A percentile compares a stretch with the other conserved stretches of the same genome.
Evolutionary conservation across 306 rosid genomes (phyloP).

Genomic region (Trifolium repens): DNA sequence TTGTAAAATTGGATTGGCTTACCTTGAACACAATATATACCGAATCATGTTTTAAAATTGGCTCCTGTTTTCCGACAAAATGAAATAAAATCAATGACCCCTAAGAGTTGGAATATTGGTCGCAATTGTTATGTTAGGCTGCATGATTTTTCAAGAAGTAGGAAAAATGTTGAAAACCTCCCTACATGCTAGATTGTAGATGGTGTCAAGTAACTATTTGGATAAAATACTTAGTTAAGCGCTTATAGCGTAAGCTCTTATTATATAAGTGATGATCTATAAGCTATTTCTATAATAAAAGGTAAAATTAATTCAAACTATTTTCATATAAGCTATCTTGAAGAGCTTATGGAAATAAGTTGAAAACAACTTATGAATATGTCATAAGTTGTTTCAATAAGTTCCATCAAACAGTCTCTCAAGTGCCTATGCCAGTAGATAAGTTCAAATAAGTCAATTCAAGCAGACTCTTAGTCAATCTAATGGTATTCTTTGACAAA

Average conservation of each 20-base stretch:
- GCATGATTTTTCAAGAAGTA: neutral
- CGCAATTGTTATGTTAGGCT: neutral
- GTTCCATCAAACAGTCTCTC: too few species aligned
- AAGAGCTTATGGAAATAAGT: too few species aligned
- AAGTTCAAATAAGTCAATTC: too few species aligned
- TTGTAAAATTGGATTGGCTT: neutral
- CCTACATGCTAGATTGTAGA: neutral
- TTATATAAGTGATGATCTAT: too few species aligned
- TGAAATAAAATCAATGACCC: neutral
- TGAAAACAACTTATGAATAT: too few species aligned
- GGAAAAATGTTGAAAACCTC: neutral
- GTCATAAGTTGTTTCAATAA: too few species aligned
- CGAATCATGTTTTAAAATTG: neutral
- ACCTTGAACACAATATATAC: neutral
- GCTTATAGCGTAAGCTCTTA: too few species aligned
- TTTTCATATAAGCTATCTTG: too few species aligned
- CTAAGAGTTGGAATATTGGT: constrained; percentile 6
- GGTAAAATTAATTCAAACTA: too few species aligned
- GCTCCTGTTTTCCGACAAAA: neutral
- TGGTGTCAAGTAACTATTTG: neutral
- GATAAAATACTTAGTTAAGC: too few species aligned
- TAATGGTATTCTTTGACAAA: neutral
- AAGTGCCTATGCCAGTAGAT: too few species aligned
- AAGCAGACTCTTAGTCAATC: neutral
- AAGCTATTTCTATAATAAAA: too few species aligned